These are phyloP conservation scores for Serendipita sp. DNA, from an alignment of 768 basidiomycete species.

Conservation along the genomic window DNA sequence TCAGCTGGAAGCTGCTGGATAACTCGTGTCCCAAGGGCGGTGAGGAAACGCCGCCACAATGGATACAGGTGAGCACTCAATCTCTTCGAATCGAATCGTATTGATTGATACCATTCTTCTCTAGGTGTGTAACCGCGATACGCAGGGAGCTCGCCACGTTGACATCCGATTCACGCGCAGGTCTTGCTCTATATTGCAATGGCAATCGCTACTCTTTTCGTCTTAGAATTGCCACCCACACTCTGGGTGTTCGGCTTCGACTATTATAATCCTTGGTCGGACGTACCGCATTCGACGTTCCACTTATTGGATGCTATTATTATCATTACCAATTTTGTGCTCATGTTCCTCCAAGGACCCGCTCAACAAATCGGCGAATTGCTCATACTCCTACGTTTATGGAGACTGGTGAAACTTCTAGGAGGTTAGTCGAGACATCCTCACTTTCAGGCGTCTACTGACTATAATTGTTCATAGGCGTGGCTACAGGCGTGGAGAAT, in stretches of 20 bases:
- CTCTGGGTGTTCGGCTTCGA: constrained; percentile 49
- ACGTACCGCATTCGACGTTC: constrained; percentile 35
- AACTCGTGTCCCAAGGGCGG: neutral
- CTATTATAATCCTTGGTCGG: constrained; percentile 48
- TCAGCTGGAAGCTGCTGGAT: constrained; percentile 30
- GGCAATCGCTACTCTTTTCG: constrained; percentile 52
- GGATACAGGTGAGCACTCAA: neutral
- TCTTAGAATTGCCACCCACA: constrained; percentile 59
- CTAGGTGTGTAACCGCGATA: neutral
- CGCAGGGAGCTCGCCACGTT: constrained; percentile 28
- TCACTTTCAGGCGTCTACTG: constrained; percentile 8
- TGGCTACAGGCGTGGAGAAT: constrained; percentile 62
- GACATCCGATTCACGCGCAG: constrained; percentile 36
- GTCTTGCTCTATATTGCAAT: constrained; percentile 47
- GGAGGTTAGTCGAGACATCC: constrained; percentile 28
- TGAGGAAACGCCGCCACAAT: neutral
- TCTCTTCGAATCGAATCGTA: neutral
- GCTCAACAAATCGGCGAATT: constrained; percentile 41
- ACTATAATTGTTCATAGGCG: constrained; percentile 27
- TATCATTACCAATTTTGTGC: constrained; percentile 54
- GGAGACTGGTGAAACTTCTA: constrained; percentile 67
- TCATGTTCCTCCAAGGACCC: constrained; percentile 17
- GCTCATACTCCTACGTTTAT: constrained; percentile 58
- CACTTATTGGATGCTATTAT: constrained; percentile 62
- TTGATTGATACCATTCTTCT: no score